These are phyloP conservation scores for Physaria fendleri DNA, from an alignment of 345 rosid species.

Conservation along the genomic window DNA sequence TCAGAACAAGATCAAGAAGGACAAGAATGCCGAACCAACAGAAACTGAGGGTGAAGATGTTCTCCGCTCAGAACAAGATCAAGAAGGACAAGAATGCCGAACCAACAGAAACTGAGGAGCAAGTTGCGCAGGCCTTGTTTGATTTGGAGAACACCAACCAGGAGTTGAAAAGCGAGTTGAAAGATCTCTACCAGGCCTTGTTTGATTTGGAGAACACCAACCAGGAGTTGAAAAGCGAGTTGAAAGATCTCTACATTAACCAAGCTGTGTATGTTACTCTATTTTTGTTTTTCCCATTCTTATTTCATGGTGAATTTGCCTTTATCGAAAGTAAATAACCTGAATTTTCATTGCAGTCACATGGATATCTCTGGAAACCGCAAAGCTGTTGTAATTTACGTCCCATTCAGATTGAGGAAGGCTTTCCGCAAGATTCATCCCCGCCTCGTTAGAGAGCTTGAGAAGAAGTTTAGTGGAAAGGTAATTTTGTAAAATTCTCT, in stretches of 20 bases:
- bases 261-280: conserved; percentile 55
- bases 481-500: conserved; percentile 16
- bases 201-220: conserved; percentile 83
- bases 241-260: conserved; percentile 80
- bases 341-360: conserved; percentile 36
- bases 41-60: conserved; percentile 84
- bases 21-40: conserved; percentile 72
- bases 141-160: conserved; percentile 80
- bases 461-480: conserved; percentile 96
- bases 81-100: conserved; percentile 71
- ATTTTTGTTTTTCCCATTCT: background rate
- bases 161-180: conserved; percentile 75
- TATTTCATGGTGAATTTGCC: background rate
- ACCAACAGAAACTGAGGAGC: conserved; percentile 82
- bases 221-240: conserved; percentile 72
- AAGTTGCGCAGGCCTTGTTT: conserved; percentile 86
- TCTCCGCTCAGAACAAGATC: conserved; percentile 76
- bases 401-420: conserved; percentile 87
- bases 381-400: conserved; percentile 78
- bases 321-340: background rate
- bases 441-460: conserved; percentile 83
- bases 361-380: conserved; percentile 75
- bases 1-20: conserved; percentile 81
- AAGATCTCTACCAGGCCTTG: conserved; percentile 80
- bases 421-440: conserved; percentile 78